Percentiles rank a stretch among this genome's conserved stretches.
phyloP scores from a whole-genome alignment of 768 basidiomycete species.

The Xanthoconium purpureum region DNA sequence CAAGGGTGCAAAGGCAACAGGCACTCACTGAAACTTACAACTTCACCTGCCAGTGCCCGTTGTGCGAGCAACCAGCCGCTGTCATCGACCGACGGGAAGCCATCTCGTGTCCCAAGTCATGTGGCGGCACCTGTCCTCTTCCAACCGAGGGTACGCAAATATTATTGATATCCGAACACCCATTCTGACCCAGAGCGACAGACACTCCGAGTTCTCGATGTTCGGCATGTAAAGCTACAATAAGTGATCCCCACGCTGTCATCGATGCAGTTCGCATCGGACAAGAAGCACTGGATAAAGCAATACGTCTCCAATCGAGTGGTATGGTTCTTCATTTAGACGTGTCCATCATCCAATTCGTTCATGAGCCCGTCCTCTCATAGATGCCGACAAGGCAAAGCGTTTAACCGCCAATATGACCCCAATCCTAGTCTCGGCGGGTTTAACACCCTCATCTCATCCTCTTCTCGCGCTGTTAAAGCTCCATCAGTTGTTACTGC shows the following conservation, averaged over 20 bases:
- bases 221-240: conserved; percentile 48
- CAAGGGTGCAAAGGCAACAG: conserved; percentile 49
- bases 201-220: conserved; percentile 53
- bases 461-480: conserved; percentile 74
- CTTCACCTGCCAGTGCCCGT: conserved; percentile 67
- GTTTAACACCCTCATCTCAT: conserved; percentile 63
- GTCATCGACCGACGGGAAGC: conserved; percentile 63
- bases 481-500: conserved; percentile 67
- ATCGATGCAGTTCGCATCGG: conserved; percentile 66
- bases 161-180: background rate
- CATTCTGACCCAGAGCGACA: conserved; percentile 20
- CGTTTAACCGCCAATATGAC: conserved; percentile 65
- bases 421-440: conserved; percentile 57
- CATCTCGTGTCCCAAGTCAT: conserved; percentile 65
- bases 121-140: conserved; percentile 60
- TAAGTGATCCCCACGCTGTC: conserved; percentile 49
- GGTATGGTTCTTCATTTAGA: conserved; percentile 38
- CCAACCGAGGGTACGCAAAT: conserved; percentile 54
- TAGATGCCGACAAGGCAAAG: conserved; percentile 57
- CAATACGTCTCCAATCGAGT: conserved; percentile 54
- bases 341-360: background rate
- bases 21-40: conserved; percentile 70
- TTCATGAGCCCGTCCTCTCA: background rate
- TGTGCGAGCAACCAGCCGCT: conserved; percentile 41
- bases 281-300: conserved; percentile 74